These are phyloP conservation scores for Candida andamanensis DNA, from an alignment of 805 yeast species.

Conservation along the genomic window DNA sequence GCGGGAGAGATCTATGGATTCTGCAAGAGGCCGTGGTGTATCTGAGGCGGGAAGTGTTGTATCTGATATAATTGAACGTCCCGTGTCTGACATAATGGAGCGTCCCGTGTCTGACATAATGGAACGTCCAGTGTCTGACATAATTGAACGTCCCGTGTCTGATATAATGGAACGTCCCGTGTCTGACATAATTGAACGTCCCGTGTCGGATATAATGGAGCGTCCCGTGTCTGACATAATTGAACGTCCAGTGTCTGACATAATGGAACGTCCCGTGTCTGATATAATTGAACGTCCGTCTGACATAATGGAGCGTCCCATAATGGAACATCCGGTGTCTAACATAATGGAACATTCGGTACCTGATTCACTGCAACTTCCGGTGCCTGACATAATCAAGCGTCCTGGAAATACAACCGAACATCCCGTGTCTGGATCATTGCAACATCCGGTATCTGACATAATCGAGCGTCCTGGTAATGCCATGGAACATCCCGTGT, in stretches of 20 bases:
- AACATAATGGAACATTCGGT: constrained; percentile 5
- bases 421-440: background rate
- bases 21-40: no score
- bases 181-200: constrained; percentile 6
- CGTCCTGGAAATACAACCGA: background rate
- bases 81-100: no score
- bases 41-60: no score
- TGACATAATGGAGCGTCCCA: constrained; percentile 4
- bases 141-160: no score
- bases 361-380: constrained; percentile 1
- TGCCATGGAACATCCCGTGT: no score
- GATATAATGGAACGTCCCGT: constrained; percentile 10
- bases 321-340: constrained; percentile 2
- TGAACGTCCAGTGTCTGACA: constrained; percentile 5
- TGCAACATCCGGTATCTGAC: constrained; percentile 2
- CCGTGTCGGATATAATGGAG: constrained; percentile 1
- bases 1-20: constrained; percentile 2
- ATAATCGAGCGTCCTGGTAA: constrained; percentile 5
- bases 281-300: constrained; percentile 5
- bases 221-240: constrained; percentile 3
- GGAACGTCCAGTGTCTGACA: constrained; percentile 6
- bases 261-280: constrained; percentile 4
- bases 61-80: no score
- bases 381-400: constrained; percentile 4
- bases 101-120: constrained; percentile 1